Conservation (phyloP, 139 green algal genomes). For the Chlamydomonas sp. region DNA sequence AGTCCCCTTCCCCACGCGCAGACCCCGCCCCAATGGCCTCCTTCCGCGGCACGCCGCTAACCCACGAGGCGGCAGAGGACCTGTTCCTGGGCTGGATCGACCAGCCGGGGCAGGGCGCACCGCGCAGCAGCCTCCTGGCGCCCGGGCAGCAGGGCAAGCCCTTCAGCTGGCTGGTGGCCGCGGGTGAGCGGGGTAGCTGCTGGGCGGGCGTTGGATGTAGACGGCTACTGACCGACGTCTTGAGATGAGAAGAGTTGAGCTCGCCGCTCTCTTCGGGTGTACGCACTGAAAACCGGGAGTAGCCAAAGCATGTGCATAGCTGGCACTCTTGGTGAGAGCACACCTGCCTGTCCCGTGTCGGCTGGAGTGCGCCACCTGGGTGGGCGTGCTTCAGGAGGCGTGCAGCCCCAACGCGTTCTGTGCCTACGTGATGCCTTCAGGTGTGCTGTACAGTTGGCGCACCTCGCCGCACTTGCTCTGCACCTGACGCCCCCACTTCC, state of each 20-base stretch:
- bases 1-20: slow-evolving; percentile 33
- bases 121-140: not conserved
- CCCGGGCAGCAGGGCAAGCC: slow-evolving; percentile 18
- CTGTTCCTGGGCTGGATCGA: slow-evolving; percentile 58
- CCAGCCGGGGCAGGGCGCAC: slow-evolving; percentile 4
- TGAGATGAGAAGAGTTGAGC: not conserved
- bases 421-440: too few species aligned
- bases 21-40: slow-evolving; percentile 80
- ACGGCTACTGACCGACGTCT: not conserved
- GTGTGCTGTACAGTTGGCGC: too few species aligned
- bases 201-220: not conserved
- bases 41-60: slow-evolving; percentile 83
- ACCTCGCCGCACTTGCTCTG: too few species aligned
- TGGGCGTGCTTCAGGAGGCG: too few species aligned
- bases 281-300: too few species aligned
- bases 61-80: slow-evolving; percentile 82
- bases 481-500: too few species aligned
- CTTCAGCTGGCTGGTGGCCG: slow-evolving; percentile 75
- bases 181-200: slow-evolving; percentile 37
- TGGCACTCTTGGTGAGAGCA: too few species aligned
- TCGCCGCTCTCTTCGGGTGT: too few species aligned
- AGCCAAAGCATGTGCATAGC: too few species aligned
- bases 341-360: too few species aligned
- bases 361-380: too few species aligned
- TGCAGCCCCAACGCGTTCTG: too few species aligned